phyloP scores from a whole-genome alignment of 2,329 filamentous ascomycete genomes.

The Pestalotiopsis sp. region DNA sequence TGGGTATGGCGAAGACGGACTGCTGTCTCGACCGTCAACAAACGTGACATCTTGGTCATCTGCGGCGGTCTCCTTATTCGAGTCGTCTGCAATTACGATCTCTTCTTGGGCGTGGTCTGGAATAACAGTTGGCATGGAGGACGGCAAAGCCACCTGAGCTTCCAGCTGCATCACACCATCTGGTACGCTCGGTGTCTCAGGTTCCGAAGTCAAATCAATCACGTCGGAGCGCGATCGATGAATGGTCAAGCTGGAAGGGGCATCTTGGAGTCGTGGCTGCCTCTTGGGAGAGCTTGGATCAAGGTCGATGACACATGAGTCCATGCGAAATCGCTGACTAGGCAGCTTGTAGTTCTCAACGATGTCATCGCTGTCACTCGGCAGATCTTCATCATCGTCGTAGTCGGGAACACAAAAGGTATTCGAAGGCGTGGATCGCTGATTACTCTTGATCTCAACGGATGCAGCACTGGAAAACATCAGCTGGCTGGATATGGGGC shows the following conservation, averaged over 20 bases:
- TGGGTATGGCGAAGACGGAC: too few relatives aligned
- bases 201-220: conserved; percentile 10
- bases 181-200: not conserved
- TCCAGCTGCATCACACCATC: not conserved
- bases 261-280: not conserved
- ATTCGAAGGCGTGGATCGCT: conserved; percentile 5
- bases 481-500: not conserved
- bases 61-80: not conserved
- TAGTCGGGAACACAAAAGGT: conserved; percentile 5
- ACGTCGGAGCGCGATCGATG: not conserved
- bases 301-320: not conserved
- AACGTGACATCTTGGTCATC: not conserved
- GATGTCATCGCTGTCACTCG: not conserved
- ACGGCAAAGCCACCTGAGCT: not conserved
- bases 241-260: not conserved
- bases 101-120: not conserved
- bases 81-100: not conserved
- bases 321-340: not conserved
- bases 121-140: not conserved
- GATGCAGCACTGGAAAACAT: not conserved
- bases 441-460: not conserved
- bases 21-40: not conserved
- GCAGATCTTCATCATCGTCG: conserved; percentile 6
- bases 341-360: not conserved
- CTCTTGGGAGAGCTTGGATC: not conserved